phyloP scores from a whole-genome alignment of 257 asterid species.

The Phtheirospermum japonicum region DNA sequence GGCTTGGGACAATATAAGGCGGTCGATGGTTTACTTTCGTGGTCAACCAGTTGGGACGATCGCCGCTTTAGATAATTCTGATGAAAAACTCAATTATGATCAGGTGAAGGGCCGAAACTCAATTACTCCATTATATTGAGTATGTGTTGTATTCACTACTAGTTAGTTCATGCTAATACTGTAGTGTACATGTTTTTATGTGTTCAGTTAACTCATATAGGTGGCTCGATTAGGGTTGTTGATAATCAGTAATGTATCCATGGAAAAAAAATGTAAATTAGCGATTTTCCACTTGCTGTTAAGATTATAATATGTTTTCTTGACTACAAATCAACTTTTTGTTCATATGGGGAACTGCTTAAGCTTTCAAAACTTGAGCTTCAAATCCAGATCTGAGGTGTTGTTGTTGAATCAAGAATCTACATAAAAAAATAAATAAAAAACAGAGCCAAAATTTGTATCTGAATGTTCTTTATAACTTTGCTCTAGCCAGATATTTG shows the following conservation, averaged over 20 bases:
- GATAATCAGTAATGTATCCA: too few relatives aligned
- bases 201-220: too few relatives aligned
- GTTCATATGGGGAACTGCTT: background rate
- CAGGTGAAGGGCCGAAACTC: conserved; percentile 47
- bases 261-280: too few relatives aligned
- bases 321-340: conserved; percentile 2
- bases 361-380: background rate
- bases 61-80: conserved; percentile 75
- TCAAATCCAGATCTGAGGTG: background rate
- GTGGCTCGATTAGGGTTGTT: too few relatives aligned
- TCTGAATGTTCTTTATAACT: background rate
- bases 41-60: conserved; percentile 85
- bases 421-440: too few relatives aligned
- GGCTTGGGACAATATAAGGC: conserved; percentile 76
- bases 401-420: background rate
- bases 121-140: background rate
- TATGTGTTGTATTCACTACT: too few relatives aligned
- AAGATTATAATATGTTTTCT: conserved; percentile 7
- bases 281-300: too few relatives aligned
- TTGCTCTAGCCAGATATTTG: background rate
- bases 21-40: conserved; percentile 67
- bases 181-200: conserved; percentile 13
- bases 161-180: background rate
- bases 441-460: background rate
- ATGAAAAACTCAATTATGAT: conserved; percentile 82